Evolutionary conservation across 177 flowering plant species (phyloP).

Genomic region (Telopea speciosissima): DNA sequence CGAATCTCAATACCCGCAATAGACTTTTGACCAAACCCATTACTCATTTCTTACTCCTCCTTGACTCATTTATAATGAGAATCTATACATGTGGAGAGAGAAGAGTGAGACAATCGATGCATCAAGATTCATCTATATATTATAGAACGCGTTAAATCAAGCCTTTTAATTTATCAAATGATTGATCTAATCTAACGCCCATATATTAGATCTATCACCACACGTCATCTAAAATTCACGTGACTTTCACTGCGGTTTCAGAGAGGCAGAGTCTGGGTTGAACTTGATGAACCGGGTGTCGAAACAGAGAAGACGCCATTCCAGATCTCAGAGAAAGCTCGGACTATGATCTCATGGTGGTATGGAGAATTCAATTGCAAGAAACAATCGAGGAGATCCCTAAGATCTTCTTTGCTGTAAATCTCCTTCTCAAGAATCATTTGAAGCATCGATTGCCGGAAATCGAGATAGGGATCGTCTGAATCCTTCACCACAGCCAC

Average conservation of each 20-base stretch:
- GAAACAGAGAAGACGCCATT: slow-evolving; percentile 28
- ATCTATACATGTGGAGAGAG: too few species aligned
- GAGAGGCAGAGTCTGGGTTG: background rate
- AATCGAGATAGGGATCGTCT: slow-evolving; percentile 66
- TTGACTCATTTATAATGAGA: too few species aligned
- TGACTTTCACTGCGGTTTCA: slow-evolving; percentile 19
- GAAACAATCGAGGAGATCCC: slow-evolving; percentile 60
- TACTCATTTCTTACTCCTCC: too few species aligned
- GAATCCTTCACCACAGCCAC: slow-evolving; percentile 66
- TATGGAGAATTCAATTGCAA: slow-evolving; percentile 49
- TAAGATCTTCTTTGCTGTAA: slow-evolving; percentile 39
- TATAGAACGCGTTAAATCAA: too few species aligned
- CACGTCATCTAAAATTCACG: slow-evolving; percentile 31
- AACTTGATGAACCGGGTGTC: background rate
- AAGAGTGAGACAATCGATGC: too few species aligned
- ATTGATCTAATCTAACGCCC: too few species aligned
- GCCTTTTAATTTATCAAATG: too few species aligned
- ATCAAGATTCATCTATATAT: too few species aligned
- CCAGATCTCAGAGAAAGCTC: slow-evolving; percentile 60
- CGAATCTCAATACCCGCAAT: too few species aligned
- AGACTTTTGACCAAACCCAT: too few species aligned
- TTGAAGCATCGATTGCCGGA: slow-evolving; percentile 66
- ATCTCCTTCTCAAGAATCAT: slow-evolving; percentile 69
- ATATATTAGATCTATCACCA: too few species aligned
- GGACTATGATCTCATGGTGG: slow-evolving; percentile 47